phyloP scores from a whole-genome alignment of 306 rosid species.

The Pachyrhizus erosus region DNA sequence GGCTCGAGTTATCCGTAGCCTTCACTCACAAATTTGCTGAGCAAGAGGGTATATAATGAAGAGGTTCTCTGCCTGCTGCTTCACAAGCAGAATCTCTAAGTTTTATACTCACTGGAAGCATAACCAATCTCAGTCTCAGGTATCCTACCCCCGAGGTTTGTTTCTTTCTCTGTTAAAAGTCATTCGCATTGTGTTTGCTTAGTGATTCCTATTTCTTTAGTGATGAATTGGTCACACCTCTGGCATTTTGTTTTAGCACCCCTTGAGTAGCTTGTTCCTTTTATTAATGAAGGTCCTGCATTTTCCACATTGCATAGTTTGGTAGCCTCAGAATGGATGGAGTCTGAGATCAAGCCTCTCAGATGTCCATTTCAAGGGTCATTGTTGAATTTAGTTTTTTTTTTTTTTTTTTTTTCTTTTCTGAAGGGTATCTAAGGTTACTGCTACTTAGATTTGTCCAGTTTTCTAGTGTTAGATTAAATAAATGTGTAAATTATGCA shows the following conservation, averaged over 20 bases:
- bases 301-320: not conserved
- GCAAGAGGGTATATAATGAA: conserved; percentile 63
- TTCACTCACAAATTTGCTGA: conserved; percentile 65
- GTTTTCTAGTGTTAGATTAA: conserved; percentile 26
- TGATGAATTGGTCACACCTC: conserved; percentile 9
- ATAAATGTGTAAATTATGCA: not conserved
- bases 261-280: not conserved
- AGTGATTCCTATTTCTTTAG: conserved; percentile 2
- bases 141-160: conserved; percentile 32
- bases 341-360: conserved; percentile 17
- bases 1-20: conserved; percentile 56
- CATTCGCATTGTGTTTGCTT: not conserved
- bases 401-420: not conserved
- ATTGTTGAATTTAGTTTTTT: not conserved
- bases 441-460: conserved; percentile 8
- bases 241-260: not conserved
- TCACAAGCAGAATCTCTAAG: conserved; percentile 54
- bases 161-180: conserved; percentile 4
- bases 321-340: not conserved
- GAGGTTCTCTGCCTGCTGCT: conserved; percentile 59
- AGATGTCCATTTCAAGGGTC: conserved; percentile 12
- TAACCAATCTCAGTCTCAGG: conserved; percentile 56
- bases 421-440: not conserved
- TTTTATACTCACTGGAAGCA: conserved; percentile 45
- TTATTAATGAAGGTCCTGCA: not conserved